Conservation (phyloP, 306 rosid genomes). For the Herpetospermum pedunculosum region DNA sequence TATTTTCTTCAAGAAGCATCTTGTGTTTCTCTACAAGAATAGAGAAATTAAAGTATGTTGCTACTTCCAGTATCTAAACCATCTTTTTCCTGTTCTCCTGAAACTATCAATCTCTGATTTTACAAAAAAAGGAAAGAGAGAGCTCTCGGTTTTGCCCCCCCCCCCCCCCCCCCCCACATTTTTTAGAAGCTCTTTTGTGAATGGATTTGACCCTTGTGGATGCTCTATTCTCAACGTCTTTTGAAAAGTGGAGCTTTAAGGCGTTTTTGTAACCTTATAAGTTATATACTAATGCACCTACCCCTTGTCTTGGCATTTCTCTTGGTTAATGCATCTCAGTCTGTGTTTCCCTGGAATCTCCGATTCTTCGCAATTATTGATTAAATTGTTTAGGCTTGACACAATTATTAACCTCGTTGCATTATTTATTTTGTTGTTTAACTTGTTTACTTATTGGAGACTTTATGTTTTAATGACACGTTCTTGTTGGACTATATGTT, state of each 20-base stretch:
- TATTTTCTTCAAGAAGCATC: background rate
- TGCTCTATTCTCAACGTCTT: background rate
- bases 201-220: background rate
- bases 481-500: background rate
- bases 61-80: background rate
- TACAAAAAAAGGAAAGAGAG: too few relatives aligned
- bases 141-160: too few relatives aligned
- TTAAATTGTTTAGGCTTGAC: background rate
- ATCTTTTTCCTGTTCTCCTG: background rate
- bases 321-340: background rate
- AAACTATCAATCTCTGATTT: background rate
- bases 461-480: background rate
- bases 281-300: background rate
- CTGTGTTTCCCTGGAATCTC: background rate
- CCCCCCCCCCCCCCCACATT: too few relatives aligned
- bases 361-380: background rate
- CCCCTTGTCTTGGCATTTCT: background rate
- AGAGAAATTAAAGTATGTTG: background rate
- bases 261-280: background rate
- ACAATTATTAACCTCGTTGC: background rate
- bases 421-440: background rate
- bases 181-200: background rate
- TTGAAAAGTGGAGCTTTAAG: background rate
- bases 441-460: background rate
- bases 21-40: background rate